Percentiles rank a stretch among this genome's conserved stretches.
Conservation (phyloP, 768 basidiomycete species). For the Boletus sp. region DNA sequence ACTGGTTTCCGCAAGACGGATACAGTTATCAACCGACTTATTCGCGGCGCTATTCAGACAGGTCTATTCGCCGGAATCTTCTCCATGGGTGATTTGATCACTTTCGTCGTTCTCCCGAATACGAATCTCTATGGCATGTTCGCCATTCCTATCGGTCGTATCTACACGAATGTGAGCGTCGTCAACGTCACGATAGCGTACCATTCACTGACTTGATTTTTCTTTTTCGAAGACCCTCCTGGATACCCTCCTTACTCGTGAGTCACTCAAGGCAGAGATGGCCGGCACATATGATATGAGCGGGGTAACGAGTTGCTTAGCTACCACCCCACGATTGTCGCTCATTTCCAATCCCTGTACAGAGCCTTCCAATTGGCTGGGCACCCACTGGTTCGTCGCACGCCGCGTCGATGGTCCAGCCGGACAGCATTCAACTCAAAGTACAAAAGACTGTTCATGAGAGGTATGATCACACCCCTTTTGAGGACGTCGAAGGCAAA, state of each 20-base stretch:
- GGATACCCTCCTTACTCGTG: constrained; percentile 11
- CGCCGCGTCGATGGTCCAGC: no score
- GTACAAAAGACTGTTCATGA: neutral
- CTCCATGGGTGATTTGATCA: neutral
- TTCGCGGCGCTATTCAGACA: neutral
- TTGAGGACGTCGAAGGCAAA: neutral
- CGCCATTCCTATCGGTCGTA: neutral
- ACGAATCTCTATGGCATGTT: neutral
- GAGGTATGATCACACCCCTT: neutral
- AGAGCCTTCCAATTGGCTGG: neutral
- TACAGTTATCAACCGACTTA: neutral
- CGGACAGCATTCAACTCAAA: neutral
- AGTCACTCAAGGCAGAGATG: constrained; percentile 1
- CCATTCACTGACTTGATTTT: neutral
- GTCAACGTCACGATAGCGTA: neutral
- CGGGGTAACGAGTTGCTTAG: neutral
- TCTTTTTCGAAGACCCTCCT: neutral
- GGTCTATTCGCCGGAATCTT: neutral
- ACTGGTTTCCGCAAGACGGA: neutral
- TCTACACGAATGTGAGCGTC: neutral
- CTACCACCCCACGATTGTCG: neutral
- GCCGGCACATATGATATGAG: neutral
- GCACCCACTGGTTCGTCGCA: neutral
- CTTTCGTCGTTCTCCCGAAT: neutral
- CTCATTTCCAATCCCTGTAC: neutral